These are phyloP conservation scores for Alternaria arborescens DNA, from an alignment of 2,329 filamentous ascomycete species.

Conservation along the genomic window DNA sequence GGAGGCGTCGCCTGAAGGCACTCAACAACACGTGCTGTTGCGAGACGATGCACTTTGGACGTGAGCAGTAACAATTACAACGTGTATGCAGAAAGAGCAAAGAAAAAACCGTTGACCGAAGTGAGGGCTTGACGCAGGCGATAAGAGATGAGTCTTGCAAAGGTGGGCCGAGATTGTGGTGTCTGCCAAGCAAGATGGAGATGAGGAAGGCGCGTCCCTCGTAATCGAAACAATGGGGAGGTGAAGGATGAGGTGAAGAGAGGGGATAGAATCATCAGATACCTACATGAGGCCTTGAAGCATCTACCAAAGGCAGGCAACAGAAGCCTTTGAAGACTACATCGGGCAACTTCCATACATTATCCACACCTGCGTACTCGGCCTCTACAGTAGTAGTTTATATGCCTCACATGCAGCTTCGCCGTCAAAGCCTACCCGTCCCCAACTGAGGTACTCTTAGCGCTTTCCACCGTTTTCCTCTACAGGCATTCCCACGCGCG, in stretches of 20 bases:
- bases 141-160: background rate
- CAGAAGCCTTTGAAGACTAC: background rate
- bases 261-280: slow-evolving; percentile 3
- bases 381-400: background rate
- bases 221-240: background rate
- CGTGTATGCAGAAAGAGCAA: background rate
- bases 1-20: too few relatives aligned
- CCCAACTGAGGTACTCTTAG: background rate
- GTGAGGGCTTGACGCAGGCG: too few relatives aligned
- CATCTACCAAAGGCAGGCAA: background rate
- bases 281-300: background rate
- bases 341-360: background rate
- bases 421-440: background rate
- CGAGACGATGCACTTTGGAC: background rate
- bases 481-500: background rate
- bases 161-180: background rate
- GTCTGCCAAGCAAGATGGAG: background rate
- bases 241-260: background rate
- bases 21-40: too few relatives aligned
- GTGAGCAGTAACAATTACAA: background rate
- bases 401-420: background rate
- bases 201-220: background rate
- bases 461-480: background rate
- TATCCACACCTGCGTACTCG: background rate
- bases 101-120: background rate